Percentiles rank a stretch among this genome's conserved stretches.
Conservation (phyloP, 306 rosid species). For the Crotalaria pallida region DNA sequence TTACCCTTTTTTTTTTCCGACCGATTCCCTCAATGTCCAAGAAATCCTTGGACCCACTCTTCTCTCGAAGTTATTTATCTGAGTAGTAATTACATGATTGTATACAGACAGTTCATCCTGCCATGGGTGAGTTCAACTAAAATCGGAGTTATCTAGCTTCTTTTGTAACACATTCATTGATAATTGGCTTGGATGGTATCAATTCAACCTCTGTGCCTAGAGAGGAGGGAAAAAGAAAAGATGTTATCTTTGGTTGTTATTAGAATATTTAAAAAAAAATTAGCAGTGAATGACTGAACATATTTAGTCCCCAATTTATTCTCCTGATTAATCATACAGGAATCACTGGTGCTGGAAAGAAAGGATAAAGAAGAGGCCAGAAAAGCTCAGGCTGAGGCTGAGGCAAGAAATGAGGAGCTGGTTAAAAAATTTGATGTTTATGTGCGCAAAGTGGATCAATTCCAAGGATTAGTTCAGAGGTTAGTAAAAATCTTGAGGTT, state of each 20-base stretch:
- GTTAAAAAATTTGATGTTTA: conserved; percentile 67
- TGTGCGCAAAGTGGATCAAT: conserved; percentile 72
- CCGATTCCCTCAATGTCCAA: conserved; percentile 10
- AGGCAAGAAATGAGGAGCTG: conserved; percentile 71
- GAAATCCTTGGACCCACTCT: conserved; percentile 3
- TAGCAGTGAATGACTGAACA: not conserved
- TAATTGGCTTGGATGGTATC: not conserved
- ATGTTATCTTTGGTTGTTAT: not conserved
- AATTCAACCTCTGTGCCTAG: not conserved
- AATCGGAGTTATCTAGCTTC: not conserved
- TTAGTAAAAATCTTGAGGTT: conserved; percentile 36
- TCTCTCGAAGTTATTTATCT: not conserved
- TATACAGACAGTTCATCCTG: not conserved
- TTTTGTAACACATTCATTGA: not conserved
- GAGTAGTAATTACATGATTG: not conserved
- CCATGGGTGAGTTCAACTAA: not conserved
- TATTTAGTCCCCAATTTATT: not conserved
- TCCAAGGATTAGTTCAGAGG: conserved; percentile 97
- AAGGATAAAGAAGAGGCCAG: conserved; percentile 65
- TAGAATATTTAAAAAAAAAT: not conserved
- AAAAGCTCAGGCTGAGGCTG: conserved; percentile 53
- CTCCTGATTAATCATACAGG: conserved; percentile 40
- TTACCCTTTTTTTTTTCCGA: conserved; percentile 5
- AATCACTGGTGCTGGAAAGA: conserved; percentile 59
- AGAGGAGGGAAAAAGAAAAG: not conserved